A percentile compares a stretch with the other conserved stretches of the same genome.
Conservation (phyloP, 2,329 filamentous ascomycete genomes). For the Apiospora arundinis region DNA sequence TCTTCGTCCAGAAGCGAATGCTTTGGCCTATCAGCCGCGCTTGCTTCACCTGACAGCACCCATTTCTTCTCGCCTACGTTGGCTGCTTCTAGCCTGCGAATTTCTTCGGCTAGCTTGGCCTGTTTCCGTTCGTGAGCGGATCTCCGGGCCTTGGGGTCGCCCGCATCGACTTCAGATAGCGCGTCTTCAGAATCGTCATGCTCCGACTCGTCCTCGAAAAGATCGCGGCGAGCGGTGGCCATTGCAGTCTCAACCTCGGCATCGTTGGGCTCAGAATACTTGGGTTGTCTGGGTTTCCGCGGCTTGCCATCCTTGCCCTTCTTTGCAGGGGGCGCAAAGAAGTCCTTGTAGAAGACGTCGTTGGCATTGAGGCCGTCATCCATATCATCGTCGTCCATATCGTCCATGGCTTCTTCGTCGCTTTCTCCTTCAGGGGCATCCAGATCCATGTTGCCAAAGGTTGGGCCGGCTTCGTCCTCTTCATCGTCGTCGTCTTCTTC, state of each 20-base stretch:
- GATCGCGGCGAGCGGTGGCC: conserved; percentile 83
- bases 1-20: conserved; percentile 96
- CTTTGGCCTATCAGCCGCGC: conserved; percentile 78
- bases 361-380: conserved; percentile 73
- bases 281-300: conserved; percentile 47
- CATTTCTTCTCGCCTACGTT: conserved; percentile 91
- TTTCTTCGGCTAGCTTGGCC: conserved; percentile 86
- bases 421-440: conserved; percentile 74
- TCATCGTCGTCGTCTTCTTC: conserved; percentile 62
- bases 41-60: conserved; percentile 88
- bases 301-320: conserved; percentile 66
- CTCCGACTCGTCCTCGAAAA: conserved; percentile 82
- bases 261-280: conserved; percentile 55
- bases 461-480: conserved; percentile 79
- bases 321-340: conserved; percentile 84
- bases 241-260: conserved; percentile 83
- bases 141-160: conserved; percentile 73
- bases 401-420: conserved; percentile 65
- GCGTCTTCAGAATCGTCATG: conserved; percentile 68
- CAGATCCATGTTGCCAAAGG: conserved; percentile 80
- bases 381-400: conserved; percentile 62
- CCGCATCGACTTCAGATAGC: conserved; percentile 69
- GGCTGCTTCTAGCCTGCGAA: conserved; percentile 86
- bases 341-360: conserved; percentile 88
- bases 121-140: conserved; percentile 89